phyloP scores from a whole-genome alignment of 1,284 basidiomycete species.

The Trametes hirsuta region DNA sequence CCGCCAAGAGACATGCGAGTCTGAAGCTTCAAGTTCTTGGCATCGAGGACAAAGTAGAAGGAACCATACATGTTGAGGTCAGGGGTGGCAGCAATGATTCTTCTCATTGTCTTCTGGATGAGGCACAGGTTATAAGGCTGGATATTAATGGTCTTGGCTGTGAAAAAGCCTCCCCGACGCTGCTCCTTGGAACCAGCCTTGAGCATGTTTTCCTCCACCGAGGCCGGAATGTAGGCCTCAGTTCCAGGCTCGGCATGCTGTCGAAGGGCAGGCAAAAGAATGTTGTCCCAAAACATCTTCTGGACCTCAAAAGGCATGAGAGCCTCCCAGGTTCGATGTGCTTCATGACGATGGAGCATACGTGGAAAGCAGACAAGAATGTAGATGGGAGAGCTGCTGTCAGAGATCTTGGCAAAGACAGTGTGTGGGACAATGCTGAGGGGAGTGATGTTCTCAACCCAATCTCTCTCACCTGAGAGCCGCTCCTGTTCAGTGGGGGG shows the following conservation, averaged over 20 bases:
- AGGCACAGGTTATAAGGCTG: not conserved
- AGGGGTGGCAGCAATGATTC: not conserved
- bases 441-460: not conserved
- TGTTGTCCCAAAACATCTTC: not conserved
- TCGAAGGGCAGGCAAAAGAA: not conserved
- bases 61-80: not conserved
- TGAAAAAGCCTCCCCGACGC: not conserved
- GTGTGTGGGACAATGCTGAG: not conserved
- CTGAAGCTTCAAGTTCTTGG: slow-evolving; percentile 1
- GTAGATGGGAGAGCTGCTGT: not conserved
- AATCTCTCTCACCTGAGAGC: not conserved
- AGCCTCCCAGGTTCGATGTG: not conserved
- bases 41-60: slow-evolving; percentile 1
- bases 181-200: not conserved
- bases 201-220: not conserved
- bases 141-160: not conserved
- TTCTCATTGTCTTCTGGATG: not conserved
- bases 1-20: not conserved
- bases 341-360: not conserved
- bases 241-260: not conserved
- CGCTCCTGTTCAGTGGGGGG: not conserved
- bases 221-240: not conserved
- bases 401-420: not conserved
- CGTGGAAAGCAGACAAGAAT: not conserved
- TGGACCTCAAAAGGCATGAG: not conserved